phyloP scores from a whole-genome alignment of 2,329 filamentous ascomycete genomes.

The Tolypocladium nubicola region DNA sequence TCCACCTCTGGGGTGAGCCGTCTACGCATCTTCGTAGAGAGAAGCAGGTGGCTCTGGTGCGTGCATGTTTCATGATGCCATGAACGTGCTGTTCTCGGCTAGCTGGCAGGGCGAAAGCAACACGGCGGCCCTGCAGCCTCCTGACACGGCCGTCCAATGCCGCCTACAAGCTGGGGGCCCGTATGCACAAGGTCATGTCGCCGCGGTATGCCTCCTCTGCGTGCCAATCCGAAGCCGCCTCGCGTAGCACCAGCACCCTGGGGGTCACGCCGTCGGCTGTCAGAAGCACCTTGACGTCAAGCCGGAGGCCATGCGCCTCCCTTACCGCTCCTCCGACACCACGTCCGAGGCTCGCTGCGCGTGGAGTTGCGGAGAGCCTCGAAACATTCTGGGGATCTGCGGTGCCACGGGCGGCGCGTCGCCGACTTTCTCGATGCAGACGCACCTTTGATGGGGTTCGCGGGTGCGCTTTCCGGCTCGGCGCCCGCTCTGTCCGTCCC shows the following conservation, averaged over 20 bases:
- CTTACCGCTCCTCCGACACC: neutral
- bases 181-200: neutral
- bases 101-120: neutral
- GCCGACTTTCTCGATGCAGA: neutral
- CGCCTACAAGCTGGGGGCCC: neutral
- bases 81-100: neutral
- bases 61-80: neutral
- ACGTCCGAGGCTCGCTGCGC: neutral
- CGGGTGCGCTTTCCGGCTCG: neutral
- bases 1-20: neutral
- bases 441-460: neutral
- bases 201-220: neutral
- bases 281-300: constrained; percentile 1
- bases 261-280: neutral
- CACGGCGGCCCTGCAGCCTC: neutral
- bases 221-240: neutral
- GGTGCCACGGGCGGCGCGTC: neutral
- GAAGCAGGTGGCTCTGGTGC: neutral
- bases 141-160: neutral
- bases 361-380: neutral
- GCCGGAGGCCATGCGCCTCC: neutral
- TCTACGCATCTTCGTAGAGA: neutral
- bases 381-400: neutral
- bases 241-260: neutral
- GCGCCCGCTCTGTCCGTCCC: neutral